Evolutionary conservation across 345 rosid genomes (phyloP), one percentile per base, ranked within the genome.

Genomic region (Moringa oleifera): DNA sequence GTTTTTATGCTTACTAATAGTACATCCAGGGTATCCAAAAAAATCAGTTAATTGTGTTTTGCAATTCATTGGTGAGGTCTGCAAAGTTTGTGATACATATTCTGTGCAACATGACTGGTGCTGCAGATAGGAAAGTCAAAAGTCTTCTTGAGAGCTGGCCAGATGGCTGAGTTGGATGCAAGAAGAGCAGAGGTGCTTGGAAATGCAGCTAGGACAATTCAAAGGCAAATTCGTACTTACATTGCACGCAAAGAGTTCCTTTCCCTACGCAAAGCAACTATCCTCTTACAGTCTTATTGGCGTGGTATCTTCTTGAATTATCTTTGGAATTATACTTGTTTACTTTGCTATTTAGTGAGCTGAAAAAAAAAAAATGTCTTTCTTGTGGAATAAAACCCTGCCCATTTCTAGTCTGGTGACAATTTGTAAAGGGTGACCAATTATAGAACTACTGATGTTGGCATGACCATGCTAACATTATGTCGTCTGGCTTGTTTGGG

Each of bases 171-270:
- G 74, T 75, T 94, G 75, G 99, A 94, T 79, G 83, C 99, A 60
- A 86, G 99, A 80, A 87, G 99, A 79, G 89, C 99, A 58, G 95
- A 85, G 84, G 93, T 94, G 57, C 96, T 94, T 55, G 97, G 99
- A 65, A 84, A 85, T 87, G 99, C 99, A 10, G 99, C 99, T 61
- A 86, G 83, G 83, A 87, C 72, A 76, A 80, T 94, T 66, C 99
- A 94, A 80, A 87, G 90, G 77, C 95, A 81, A 58, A 81, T 79
- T 64, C 86, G 89, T 52, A 90, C 97, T 55, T 91, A 82, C 68
- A 88, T 89, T 65, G 96, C 97, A 0, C 75, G 87, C 22, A 94
- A 84, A 78, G 96, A 90, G 77, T 94, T 94, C 68, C 62, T 85
- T 69, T 82, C 75, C 28, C 69, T 84, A 66, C 93, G 95, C 53